Base-by-base conservation (phyloP, 2,329 filamentous ascomycete species). In the Nannizzia gypsea region DNA sequence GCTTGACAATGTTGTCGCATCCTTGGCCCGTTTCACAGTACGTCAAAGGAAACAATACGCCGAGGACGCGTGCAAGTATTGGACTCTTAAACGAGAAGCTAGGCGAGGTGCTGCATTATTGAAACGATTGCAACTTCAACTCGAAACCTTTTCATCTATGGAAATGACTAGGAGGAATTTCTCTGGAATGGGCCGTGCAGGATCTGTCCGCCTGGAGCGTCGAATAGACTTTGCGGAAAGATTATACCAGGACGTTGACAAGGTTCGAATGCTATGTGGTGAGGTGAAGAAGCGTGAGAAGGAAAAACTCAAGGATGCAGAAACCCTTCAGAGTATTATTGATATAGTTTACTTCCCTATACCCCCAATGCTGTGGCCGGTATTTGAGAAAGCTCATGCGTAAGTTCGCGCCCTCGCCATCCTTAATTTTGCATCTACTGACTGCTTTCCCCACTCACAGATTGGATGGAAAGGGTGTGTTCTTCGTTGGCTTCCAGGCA, bases 141-240 rank as follows among this genome's bases (percentile, higher is more conserved):
- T 96, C 81, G 92, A 97, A 72, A 89, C 90, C 0, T 99, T 97
- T 72, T 92, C 92, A 5, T 96, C 90, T 0, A 96, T 96, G 87
- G 93, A 99, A 74, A 86, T 99, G 65, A 96, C 93, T 1, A 83
- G 93, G 58, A 87, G 93, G 61, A 92, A 97, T 73, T 99, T 96
- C 73, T 88, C 88, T n/a, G 87, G 88, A 40, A 96, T 97, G 89
- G 93, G 93, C 5, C 85, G 88, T 44, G 85, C 84, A 54, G 93
- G 93, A 59, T 85, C 86, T 67, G 82, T 87, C 26, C 83, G 90
- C 56, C 79, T 99, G 31, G 80, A 86, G 57, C 82, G 90, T 61
- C 85, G 93, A 50, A 91, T 97, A 65, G 88, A 92, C 63, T 99
- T 99, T 71, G 90, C 90, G 6, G 81, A 91, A 65, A 81, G 79